Evolutionary conservation across 2,329 filamentous ascomycete genomes (phyloP).

Genomic region (Boeremia lycopersici): DNA sequence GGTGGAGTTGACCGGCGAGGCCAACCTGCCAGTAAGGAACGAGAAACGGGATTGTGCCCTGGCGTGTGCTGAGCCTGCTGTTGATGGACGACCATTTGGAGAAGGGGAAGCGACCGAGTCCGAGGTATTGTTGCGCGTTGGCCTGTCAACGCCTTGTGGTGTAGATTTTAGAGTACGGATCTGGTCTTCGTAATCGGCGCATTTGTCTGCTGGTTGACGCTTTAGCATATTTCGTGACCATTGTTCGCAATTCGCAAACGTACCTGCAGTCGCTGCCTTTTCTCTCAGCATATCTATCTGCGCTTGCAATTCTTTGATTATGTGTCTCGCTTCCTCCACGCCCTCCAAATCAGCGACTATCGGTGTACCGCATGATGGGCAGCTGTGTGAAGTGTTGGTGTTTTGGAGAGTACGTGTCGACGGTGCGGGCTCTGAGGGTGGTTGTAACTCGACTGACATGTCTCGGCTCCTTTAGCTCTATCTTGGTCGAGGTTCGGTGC

Average conservation of each 20-base stretch:
- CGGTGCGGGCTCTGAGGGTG: conserved; percentile 1
- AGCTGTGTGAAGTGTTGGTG: conserved; percentile 28
- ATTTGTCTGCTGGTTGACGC: conserved; percentile 55
- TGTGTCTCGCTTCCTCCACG: conserved; percentile 27
- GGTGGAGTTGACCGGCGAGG: conserved; percentile 38
- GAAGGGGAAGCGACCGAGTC: conserved; percentile 24
- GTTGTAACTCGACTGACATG: conserved; percentile 11
- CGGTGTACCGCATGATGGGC: conserved; percentile 39
- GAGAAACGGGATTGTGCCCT: conserved; percentile 50
- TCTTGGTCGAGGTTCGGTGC: background rate
- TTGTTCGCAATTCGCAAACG: conserved; percentile 24
- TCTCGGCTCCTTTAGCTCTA: background rate
- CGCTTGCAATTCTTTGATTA: conserved; percentile 65
- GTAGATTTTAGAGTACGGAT: conserved; percentile 59
- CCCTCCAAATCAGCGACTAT: conserved; percentile 21
- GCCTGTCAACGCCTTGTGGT: conserved; percentile 13
- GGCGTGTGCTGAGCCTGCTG: conserved; percentile 33
- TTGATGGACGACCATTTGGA: conserved; percentile 39
- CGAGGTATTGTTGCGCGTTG: conserved; percentile 30
- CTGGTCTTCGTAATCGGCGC: conserved; percentile 82
- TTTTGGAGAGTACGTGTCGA: background rate
- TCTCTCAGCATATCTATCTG: conserved; percentile 73
- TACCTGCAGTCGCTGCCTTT: conserved; percentile 69
- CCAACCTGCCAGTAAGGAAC: conserved; percentile 50
- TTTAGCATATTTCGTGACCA: conserved; percentile 9